Percentiles rank a stretch among this genome's conserved stretches.
phyloP scores from a whole-genome alignment of 2,329 filamentous ascomycete species.

The Monosporascus sp. region DNA sequence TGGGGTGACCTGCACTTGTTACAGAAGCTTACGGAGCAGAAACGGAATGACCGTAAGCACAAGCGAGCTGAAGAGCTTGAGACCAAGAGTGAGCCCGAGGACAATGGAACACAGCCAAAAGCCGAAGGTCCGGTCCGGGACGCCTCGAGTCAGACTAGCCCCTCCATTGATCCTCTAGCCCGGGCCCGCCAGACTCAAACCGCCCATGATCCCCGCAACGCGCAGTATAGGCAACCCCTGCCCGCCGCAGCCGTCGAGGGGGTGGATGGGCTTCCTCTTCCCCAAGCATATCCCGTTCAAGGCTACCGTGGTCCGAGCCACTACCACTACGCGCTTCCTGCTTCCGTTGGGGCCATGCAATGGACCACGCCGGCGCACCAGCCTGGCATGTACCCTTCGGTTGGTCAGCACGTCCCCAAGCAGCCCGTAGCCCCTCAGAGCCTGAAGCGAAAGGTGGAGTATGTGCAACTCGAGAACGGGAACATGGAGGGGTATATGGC shows the following conservation, averaged over 20 bases:
- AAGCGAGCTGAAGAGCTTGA: slow-evolving; percentile 2
- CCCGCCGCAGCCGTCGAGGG: not conserved
- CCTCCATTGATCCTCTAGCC: too few species aligned
- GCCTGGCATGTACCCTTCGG: not conserved
- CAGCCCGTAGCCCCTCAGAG: not conserved
- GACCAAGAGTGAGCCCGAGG: too few species aligned
- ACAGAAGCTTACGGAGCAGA: slow-evolving; percentile 1
- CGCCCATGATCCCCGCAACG: not conserved
- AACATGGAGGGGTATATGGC: not conserved
- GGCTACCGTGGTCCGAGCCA: not conserved
- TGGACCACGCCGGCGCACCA: not conserved
- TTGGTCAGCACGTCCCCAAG: not conserved
- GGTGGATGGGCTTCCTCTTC: too few species aligned
- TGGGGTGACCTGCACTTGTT: slow-evolving; percentile 21
- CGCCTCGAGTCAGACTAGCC: not conserved
- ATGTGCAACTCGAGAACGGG: not conserved
- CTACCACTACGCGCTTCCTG: not conserved
- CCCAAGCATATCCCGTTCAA: too few species aligned
- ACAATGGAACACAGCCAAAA: not conserved
- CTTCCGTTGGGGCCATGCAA: not conserved
- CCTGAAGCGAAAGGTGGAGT: not conserved
- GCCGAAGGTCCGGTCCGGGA: not conserved
- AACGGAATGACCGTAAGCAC: slow-evolving; percentile 8
- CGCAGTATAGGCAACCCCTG: not conserved
- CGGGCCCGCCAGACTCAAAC: not conserved